Conservation (phyloP, 2,329 filamentous ascomycete genomes). For the Monascus ruber region DNA sequence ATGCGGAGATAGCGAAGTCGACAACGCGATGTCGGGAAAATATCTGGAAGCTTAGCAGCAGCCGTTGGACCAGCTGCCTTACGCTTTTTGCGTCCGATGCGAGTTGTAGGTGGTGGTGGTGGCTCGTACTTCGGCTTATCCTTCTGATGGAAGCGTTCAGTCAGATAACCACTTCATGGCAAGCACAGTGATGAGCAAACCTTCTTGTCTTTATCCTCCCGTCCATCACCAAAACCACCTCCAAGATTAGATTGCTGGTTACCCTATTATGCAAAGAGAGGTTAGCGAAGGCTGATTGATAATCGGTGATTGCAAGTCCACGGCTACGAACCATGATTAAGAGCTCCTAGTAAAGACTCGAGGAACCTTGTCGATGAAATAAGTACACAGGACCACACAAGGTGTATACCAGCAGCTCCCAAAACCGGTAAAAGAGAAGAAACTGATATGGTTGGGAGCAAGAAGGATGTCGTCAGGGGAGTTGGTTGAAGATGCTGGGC, state of each 20-base stretch:
- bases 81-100: constrained; percentile 97
- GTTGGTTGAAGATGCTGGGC: too few relatives aligned
- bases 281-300: constrained; percentile 11
- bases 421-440: too few relatives aligned
- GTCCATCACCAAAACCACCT: constrained; percentile 54
- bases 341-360: constrained; percentile 9
- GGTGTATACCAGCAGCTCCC: too few relatives aligned
- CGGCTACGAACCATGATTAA: constrained; percentile 24
- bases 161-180: constrained; percentile 7
- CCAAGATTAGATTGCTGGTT: constrained; percentile 71
- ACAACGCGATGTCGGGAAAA: constrained; percentile 93
- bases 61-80: constrained; percentile 87
- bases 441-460: too few relatives aligned
- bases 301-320: constrained; percentile 1
- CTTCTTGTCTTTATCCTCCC: constrained; percentile 90
- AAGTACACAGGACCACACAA: too few relatives aligned
- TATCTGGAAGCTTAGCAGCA: constrained; percentile 83
- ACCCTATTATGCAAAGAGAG: constrained; percentile 22
- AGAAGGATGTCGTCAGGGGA: too few relatives aligned
- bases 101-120: constrained; percentile 89
- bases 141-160: constrained; percentile 52
- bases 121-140: constrained; percentile 99
- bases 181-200: constrained; percentile 33
- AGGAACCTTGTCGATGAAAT: too few relatives aligned
- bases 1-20: constrained; percentile 94